phyloP scores from a whole-genome alignment of 306 rosid species.

The Oemleria cerasiformis region DNA sequence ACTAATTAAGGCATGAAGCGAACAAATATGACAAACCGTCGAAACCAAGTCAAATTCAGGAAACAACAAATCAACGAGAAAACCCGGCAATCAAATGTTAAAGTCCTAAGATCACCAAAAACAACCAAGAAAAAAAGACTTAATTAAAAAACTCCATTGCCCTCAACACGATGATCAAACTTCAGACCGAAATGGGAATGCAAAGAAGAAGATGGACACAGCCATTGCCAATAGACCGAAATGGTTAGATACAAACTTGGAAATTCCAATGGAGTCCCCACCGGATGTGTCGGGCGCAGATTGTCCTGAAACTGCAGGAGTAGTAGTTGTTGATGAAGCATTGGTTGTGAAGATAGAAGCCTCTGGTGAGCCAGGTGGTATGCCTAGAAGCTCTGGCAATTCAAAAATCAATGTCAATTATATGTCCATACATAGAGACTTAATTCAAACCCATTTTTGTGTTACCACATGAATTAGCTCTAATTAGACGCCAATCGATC shows the following conservation, averaged over 20 bases:
- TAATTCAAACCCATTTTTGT: background rate
- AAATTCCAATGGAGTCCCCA: constrained; percentile 16
- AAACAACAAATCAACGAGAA: background rate
- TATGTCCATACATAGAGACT: background rate
- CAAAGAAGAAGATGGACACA: constrained; percentile 26
- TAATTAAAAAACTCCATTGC: background rate
- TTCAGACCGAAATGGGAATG: constrained; percentile 23
- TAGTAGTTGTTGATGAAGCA: background rate
- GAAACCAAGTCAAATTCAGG: background rate
- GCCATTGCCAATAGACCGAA: constrained; percentile 25
- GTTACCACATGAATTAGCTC: background rate
- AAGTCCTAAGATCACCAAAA: background rate
- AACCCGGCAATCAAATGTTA: background rate
- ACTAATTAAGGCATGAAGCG: background rate
- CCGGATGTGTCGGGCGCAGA: background rate
- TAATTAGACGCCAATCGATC: background rate
- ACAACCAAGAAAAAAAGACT: constrained; percentile 1
- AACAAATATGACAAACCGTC: background rate
- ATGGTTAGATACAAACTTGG: constrained; percentile 20
- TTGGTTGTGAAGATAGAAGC: constrained; percentile 67
- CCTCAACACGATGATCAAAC: too few relatives aligned
- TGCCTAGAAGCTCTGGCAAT: constrained; percentile 58
- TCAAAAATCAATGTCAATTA: background rate
- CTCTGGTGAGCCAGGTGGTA: constrained; percentile 64
- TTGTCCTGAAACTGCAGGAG: background rate